Base-by-base conservation (phyloP, 768 basidiomycete species). In the Boletus sp. region DNA sequence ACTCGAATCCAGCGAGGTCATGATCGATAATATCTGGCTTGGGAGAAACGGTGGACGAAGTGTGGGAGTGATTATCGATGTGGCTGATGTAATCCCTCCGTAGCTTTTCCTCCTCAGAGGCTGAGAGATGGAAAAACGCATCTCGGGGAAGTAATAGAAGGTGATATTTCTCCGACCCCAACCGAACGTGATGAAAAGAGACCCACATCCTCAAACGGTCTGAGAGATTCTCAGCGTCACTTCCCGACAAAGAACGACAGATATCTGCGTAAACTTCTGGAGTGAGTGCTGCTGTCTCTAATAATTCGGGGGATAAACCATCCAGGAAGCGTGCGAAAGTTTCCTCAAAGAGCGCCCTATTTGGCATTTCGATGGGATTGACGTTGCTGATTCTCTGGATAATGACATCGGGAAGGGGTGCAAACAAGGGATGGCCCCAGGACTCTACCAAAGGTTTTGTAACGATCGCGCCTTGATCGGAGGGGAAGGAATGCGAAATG, bases 81-180 rank as follows among this genome's bases (percentile, higher is more conserved):
- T 72, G 69, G 55, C 70, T 66, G 46, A 77, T 66, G 65, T 79
- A 85, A 50, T 77, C 78, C 48, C 67, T 72, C 50, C 79, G 73
- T 29, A 79, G 63, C 50, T 72, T 75, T 56, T 84, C 82, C 58
- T 81, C 79, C 47, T 79, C 79, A 23, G 72, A 75, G 15, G 70
- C 65, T 37, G 79, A 72, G 59, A 82, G 72, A 35, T 76, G 73
- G 65, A 81, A 87, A 55, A 79, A 78, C 17, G 79, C 72, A 47
- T 88, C 86, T 11, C 83, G 76, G 4, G 85, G 86, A 38, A 80
- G 73, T 11, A 88, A 67, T 40, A 88, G 73, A 38, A 87, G 74
- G 53, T 79, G 75, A 58, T 76, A 76, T 58, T 79, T 83, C 45
- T 79, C 74, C 21, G 85, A 86, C 17, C 85, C 86, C 34, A 79